phyloP scores from a whole-genome alignment of 768 basidiomycete species.

The Trichaptum fuscoviolaceum region DNA sequence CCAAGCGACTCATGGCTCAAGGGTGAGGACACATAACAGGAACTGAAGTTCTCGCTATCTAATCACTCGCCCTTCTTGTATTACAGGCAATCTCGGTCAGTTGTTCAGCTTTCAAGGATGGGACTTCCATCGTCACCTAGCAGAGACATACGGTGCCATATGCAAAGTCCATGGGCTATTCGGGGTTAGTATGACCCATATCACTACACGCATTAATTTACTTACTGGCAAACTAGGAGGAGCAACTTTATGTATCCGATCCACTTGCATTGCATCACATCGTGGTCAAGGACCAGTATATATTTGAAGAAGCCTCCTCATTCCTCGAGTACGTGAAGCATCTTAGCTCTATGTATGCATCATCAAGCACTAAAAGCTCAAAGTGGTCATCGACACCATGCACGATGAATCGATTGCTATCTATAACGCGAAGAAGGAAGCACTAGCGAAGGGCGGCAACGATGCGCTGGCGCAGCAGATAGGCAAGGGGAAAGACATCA shows the following conservation, averaged over 20 bases:
- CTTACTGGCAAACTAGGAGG: not conserved
- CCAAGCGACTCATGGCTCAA: no score
- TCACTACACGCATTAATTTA: not conserved
- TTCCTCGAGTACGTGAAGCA: slow-evolving; percentile 10
- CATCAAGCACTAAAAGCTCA: no score
- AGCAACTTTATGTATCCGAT: slow-evolving; percentile 31
- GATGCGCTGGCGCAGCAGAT: slow-evolving; percentile 21
- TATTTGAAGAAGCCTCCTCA: slow-evolving; percentile 20
- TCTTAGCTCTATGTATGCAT: no score
- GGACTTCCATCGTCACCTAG: slow-evolving; percentile 15
- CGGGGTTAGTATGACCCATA: slow-evolving; percentile 18
- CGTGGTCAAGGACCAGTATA: slow-evolving; percentile 30
- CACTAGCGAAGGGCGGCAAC: slow-evolving; percentile 20
- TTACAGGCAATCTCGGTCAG: slow-evolving; percentile 18
- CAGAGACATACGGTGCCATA: slow-evolving; percentile 14
- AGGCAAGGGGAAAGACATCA: slow-evolving; percentile 40
- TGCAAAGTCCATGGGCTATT: slow-evolving; percentile 15
- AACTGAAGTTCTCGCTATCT: no score
- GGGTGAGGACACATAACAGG: no score
- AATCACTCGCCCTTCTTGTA: no score
- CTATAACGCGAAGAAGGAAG: slow-evolving; percentile 32
- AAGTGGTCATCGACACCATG: slow-evolving; percentile 38
- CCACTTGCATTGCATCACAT: slow-evolving; percentile 34
- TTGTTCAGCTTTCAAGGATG: slow-evolving; percentile 13
- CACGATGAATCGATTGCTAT: slow-evolving; percentile 36